These are phyloP conservation scores for Apostasia shenzhenica DNA, from an alignment of 106 monocot genomes.

Conservation along the genomic window DNA sequence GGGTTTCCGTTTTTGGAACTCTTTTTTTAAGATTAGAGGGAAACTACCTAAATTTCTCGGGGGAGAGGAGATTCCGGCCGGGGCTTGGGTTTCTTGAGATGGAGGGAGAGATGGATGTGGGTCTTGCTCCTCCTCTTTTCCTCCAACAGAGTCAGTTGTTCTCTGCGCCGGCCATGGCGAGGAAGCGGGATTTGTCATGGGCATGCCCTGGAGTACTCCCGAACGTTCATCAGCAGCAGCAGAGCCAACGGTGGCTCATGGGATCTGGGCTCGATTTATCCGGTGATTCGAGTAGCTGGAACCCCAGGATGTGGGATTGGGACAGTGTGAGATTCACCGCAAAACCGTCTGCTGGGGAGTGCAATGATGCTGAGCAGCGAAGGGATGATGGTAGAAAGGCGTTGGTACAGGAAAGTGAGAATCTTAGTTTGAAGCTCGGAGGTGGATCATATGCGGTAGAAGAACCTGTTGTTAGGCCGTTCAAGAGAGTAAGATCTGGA, in stretches of 20 bases:
- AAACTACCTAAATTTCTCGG: background rate
- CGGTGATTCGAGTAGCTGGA: constrained; percentile 21
- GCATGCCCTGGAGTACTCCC: constrained; percentile 5
- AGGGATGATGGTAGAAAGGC: constrained; percentile 2
- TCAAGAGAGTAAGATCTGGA: constrained; percentile 42
- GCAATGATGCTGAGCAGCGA: background rate
- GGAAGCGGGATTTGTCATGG: constrained; percentile 48
- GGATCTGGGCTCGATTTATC: background rate
- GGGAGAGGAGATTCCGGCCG: background rate
- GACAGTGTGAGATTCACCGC: constrained; percentile 34
- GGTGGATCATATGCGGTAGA: constrained; percentile 4
- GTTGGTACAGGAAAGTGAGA: constrained; percentile 17
- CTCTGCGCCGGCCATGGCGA: constrained; percentile 16
- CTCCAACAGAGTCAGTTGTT: constrained; percentile 20
- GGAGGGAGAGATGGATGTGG: constrained; percentile 47
- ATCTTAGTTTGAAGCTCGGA: constrained; percentile 25
- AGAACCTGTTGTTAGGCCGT: constrained; percentile 22
- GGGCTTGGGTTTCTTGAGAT: constrained; percentile 7
- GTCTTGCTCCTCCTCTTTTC: constrained; percentile 41
- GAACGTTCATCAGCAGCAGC: constrained; percentile 7
- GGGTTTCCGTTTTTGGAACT: too few species aligned
- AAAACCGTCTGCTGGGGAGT: constrained; percentile 11
- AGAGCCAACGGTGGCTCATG: constrained; percentile 14
- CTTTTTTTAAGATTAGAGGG: background rate
- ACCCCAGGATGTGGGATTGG: constrained; percentile 48